phyloP scores from a whole-genome alignment of 2,329 filamentous ascomycete genomes.

The Colletotrichum sp. region DNA sequence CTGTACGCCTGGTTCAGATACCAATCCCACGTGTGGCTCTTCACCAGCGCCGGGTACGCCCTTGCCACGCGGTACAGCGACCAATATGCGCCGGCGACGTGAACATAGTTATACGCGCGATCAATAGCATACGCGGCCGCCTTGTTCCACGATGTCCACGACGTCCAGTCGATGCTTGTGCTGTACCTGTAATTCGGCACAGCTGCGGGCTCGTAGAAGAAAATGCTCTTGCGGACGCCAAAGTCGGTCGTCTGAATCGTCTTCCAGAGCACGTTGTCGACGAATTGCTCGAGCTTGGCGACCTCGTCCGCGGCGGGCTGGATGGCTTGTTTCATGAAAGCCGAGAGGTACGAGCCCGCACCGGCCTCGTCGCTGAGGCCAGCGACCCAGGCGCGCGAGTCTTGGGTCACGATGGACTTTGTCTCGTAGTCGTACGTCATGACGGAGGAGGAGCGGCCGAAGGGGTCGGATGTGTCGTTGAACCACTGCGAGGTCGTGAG shows the following conservation, averaged over 20 bases:
- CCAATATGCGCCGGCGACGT: conserved; percentile 62
- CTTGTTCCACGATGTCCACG: conserved; percentile 58
- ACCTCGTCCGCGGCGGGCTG: conserved; percentile 55
- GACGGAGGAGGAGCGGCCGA: conserved; percentile 57
- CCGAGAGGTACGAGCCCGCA: conserved; percentile 59
- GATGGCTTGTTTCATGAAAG: conserved; percentile 57
- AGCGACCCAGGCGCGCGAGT: conserved; percentile 60
- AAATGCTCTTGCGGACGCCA: conserved; percentile 58
- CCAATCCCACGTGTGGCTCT: conserved; percentile 52
- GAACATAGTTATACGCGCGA: conserved; percentile 64
- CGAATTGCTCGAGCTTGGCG: conserved; percentile 57
- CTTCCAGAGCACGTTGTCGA: conserved; percentile 54
- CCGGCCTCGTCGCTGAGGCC: conserved; percentile 66
- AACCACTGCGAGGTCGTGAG: conserved; percentile 60
- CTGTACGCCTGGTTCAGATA: conserved; percentile 59
- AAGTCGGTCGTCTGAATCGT: conserved; percentile 50
- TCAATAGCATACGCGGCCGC: conserved; percentile 47
- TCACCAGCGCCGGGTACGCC: conserved; percentile 48
- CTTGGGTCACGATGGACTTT: conserved; percentile 45
- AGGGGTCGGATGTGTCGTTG: conserved; percentile 55
- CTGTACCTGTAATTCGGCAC: conserved; percentile 50
- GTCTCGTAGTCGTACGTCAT: conserved; percentile 62
- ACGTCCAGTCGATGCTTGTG: conserved; percentile 48
- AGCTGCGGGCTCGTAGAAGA: conserved; percentile 57
- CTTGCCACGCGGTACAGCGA: conserved; percentile 59